Base-by-base conservation (phyloP, 2,329 filamentous ascomycete species). In the Scopulariopsis brevicaulis region DNA sequence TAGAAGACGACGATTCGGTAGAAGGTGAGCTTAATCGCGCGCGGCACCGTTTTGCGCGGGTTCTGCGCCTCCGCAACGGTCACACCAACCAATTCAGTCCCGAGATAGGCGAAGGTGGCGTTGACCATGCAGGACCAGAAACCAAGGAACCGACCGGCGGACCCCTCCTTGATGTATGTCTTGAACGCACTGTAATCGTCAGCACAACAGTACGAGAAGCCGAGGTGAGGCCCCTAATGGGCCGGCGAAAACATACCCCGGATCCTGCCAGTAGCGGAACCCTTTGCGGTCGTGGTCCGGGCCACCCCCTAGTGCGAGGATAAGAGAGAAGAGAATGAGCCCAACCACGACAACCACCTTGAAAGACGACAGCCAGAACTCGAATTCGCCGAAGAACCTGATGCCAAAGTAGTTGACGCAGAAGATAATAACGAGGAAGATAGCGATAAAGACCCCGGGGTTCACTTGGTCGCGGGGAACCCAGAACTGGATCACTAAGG, bases 1-100 rank as follows among this genome's bases (percentile, higher is more conserved):
- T 93, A 93, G 77, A 93, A 93, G 74, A 92, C 75, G 63, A 90
- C 72, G 68, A 93, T 92, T 59, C 89, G 88, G 75, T 82, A 92
- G 71, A 92, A 92, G 63, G 87, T 91, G 55, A 90, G 78, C 46
- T 84, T 87, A 76, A 91, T 91, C 57, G 87, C 88, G 60, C 84
- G 82, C 7, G 89, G 89, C 60, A 93, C 85, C 18, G 84, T 88
- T 69, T 82, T 83, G 67, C 87, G 83, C 0, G 89, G 89, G 72
- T 91, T 91, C 72, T 90, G 85, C 0, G 87, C 87, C 71, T 91
- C 87, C 57, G 85, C 87, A 35, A 90, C 86, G 0, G 87, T 91
- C 15, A 91, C 86, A 72, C 87, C 87, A 55, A 90, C 85, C 52
- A 90, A 75, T 66, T 91, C 87, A 2, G 87, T 88, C 59, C 87